phyloP scores from a whole-genome alignment of 2,329 filamentous ascomycete species.

The Septoria linicola region DNA sequence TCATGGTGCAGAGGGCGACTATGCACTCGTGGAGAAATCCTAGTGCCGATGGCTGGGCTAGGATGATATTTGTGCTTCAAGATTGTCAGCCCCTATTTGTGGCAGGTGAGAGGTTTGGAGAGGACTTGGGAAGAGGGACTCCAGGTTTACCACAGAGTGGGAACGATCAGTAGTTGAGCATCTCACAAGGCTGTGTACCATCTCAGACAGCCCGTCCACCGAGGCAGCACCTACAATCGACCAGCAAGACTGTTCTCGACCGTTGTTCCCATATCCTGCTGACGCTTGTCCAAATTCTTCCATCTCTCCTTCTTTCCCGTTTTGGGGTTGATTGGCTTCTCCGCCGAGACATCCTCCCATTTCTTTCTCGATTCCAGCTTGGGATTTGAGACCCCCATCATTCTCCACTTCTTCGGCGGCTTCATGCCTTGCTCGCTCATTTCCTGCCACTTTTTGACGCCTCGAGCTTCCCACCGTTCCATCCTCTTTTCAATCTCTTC shows the following conservation, averaged over 20 bases:
- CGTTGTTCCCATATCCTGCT: not conserved
- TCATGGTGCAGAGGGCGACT: slow-evolving; percentile 42
- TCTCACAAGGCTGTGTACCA: no score
- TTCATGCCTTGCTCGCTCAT: slow-evolving; percentile 54
- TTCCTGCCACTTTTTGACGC: slow-evolving; percentile 50
- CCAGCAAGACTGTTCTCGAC: slow-evolving; percentile 1
- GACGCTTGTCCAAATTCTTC: slow-evolving; percentile 1
- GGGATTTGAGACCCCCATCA: slow-evolving; percentile 42
- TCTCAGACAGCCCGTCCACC: no score
- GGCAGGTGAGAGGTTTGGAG: slow-evolving; percentile 32
- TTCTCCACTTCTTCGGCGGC: slow-evolving; percentile 55
- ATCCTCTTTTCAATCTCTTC: slow-evolving; percentile 46
- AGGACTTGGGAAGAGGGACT: slow-evolving; percentile 32
- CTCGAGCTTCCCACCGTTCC: slow-evolving; percentile 49
- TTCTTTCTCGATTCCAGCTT: slow-evolving; percentile 12
- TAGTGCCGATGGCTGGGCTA: slow-evolving; percentile 34
- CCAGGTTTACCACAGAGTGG: slow-evolving; percentile 23
- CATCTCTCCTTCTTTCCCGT: slow-evolving; percentile 13
- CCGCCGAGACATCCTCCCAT: slow-evolving; percentile 7
- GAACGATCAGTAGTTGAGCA: slow-evolving; percentile 17
- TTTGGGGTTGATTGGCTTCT: not conserved
- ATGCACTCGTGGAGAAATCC: slow-evolving; percentile 41
- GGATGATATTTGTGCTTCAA: slow-evolving; percentile 40
- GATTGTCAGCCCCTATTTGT: slow-evolving; percentile 34
- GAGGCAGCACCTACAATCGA: slow-evolving; percentile 5